phyloP scores from a whole-genome alignment of 768 basidiomycete species.

The Stropharia rugosoannulata region DNA sequence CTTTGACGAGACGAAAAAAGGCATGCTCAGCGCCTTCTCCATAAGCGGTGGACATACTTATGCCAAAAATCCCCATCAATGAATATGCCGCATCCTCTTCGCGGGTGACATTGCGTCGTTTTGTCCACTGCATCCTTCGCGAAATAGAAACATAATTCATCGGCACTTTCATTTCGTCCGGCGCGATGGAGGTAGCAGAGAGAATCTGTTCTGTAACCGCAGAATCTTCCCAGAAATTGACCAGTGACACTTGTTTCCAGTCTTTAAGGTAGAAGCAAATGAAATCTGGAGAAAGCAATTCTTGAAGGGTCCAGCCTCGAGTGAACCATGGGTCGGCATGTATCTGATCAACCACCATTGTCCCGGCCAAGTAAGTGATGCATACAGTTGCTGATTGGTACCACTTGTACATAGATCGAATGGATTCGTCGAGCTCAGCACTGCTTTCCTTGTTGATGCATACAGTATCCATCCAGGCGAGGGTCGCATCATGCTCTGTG shows the following conservation, averaged over 20 bases:
- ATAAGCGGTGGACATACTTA: not conserved
- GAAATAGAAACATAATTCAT: not conserved
- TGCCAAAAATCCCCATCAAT: not conserved
- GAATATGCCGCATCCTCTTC: constrained; percentile 1
- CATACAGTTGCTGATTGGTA: not conserved
- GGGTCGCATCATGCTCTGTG: not conserved
- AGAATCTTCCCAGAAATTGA: no score
- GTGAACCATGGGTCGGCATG: not conserved
- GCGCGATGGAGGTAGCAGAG: not conserved
- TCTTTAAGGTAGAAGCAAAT: not conserved
- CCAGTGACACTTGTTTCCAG: not conserved
- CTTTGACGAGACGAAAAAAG: not conserved
- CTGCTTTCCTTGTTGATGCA: constrained; percentile 9
- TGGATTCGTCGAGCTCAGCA: constrained; percentile 5
- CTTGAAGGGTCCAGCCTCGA: constrained; percentile 2
- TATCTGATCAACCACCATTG: not conserved
- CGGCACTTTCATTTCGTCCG: not conserved
- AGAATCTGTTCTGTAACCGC: not conserved
- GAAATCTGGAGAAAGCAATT: not conserved
- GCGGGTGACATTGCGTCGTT: not conserved
- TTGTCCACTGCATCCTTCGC: not conserved
- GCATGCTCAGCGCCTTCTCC: not conserved
- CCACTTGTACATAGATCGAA: constrained; percentile 8
- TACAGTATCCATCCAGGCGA: constrained; percentile 3
- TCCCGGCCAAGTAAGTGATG: constrained; percentile 1